Percentiles rank a stretch among this genome's conserved stretches.
Evolutionary conservation across 1,284 basidiomycete species (phyloP).

Genomic region (Sporisorium exsertum): DNA sequence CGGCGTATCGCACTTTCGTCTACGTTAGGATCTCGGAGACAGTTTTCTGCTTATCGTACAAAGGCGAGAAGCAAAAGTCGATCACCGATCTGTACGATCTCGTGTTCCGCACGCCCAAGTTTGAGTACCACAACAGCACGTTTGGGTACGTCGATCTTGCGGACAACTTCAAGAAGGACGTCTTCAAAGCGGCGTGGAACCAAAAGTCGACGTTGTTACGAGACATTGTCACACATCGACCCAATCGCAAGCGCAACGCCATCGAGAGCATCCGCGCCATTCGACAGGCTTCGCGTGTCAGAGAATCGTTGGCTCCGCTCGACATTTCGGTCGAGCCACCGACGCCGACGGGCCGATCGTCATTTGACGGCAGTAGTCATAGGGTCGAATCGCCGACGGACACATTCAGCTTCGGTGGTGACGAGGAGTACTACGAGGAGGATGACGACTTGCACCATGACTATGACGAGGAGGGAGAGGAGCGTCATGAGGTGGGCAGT

Average conservation of each 20-base stretch:
- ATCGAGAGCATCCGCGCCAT: constrained; percentile 44
- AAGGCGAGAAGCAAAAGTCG: constrained; percentile 72
- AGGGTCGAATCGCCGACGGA: constrained; percentile 37
- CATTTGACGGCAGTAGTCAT: constrained; percentile 21
- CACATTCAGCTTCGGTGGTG: constrained; percentile 23
- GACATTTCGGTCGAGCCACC: constrained; percentile 42
- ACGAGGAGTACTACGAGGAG: constrained; percentile 4
- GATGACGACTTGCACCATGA: constrained; percentile 11
- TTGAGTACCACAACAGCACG: constrained; percentile 87
- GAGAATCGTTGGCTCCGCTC: constrained; percentile 21
- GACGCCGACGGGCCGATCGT: constrained; percentile 18
- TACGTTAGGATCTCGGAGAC: constrained; percentile 82
- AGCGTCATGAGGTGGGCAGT: background rate
- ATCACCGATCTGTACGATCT: constrained; percentile 73
- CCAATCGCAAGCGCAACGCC: constrained; percentile 42
- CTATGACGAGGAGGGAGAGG: constrained; percentile 11
- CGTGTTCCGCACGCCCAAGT: constrained; percentile 72
- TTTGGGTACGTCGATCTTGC: constrained; percentile 74
- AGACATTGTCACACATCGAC: constrained; percentile 58
- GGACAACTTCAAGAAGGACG: constrained; percentile 64
- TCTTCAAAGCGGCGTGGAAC: constrained; percentile 66
- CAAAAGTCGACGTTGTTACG: constrained; percentile 63
- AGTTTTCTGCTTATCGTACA: constrained; percentile 71
- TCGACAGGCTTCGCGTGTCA: constrained; percentile 29
- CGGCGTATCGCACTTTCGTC: constrained; percentile 77